These are phyloP conservation scores for Echria macrotheca DNA, from an alignment of 495 filamentous ascomycete species.

Conservation along the genomic window DNA sequence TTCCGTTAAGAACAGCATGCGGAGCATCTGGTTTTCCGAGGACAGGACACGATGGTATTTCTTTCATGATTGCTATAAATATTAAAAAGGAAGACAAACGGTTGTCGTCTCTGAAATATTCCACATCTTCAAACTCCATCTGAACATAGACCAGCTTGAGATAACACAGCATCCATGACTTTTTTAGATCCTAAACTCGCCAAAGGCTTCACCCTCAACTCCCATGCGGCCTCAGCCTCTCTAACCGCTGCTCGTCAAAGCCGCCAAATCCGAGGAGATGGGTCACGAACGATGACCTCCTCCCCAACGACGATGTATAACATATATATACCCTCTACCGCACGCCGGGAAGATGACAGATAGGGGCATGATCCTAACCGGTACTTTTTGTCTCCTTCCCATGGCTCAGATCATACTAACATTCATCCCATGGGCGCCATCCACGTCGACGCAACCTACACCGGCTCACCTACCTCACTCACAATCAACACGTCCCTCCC, in stretches of 20 bases:
- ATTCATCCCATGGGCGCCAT: slow-evolving; percentile 37
- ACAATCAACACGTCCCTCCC: slow-evolving; percentile 31
- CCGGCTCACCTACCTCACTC: slow-evolving; percentile 39
- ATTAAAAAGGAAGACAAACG: no score
- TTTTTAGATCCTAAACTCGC: no score
- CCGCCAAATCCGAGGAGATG: slow-evolving; percentile 39
- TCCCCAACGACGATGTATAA: slow-evolving; percentile 42
- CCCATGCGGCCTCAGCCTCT: slow-evolving; percentile 30
- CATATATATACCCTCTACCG: slow-evolving; percentile 46
- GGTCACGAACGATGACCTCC: slow-evolving; percentile 31
- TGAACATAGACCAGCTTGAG: no score
- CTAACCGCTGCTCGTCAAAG: slow-evolving; percentile 40
- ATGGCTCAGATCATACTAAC: neutral
- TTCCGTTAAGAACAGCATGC: no score
- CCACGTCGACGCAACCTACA: slow-evolving; percentile 50
- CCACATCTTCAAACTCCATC: no score
- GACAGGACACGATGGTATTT: no score
- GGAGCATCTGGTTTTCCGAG: no score
- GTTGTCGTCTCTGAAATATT: no score
- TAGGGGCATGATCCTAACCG: slow-evolving; percentile 39
- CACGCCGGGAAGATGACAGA: no score
- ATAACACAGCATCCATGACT: no score
- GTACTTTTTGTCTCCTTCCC: neutral
- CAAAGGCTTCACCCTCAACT: slow-evolving; percentile 17
- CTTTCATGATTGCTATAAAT: no score